Evolutionary conservation across 31 red algal species (phyloP).

Genomic region (Porphyra umbilicalis): DNA sequence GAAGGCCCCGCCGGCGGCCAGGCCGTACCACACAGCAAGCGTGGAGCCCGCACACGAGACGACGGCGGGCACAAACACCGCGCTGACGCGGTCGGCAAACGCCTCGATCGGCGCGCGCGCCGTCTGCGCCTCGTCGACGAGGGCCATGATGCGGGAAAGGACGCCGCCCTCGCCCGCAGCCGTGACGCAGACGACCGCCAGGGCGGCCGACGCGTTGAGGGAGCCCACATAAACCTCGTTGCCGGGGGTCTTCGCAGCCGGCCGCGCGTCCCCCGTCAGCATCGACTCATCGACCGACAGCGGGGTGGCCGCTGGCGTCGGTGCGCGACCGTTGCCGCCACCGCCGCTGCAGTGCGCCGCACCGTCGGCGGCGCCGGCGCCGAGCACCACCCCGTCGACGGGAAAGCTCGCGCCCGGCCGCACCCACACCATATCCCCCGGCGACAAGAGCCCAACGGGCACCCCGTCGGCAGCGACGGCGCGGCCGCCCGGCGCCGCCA

Average conservation of each 20-base stretch:
- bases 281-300: constrained; percentile 71
- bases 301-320: neutral
- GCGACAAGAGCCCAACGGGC: constrained; percentile 20
- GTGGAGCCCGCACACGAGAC: constrained; percentile 13
- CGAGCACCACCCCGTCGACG: constrained; percentile 57
- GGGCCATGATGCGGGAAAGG: constrained; percentile 41
- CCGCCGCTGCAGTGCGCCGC: constrained; percentile 2
- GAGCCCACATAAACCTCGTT: constrained; percentile 57
- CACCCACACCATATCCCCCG: constrained; percentile 56
- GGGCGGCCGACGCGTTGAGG: constrained; percentile 21
- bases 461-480: constrained; percentile 8
- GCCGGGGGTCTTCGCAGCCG: constrained; percentile 43
- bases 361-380: constrained; percentile 11
- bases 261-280: constrained; percentile 77
- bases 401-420: constrained; percentile 57
- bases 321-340: too few relatives aligned
- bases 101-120: constrained; percentile 23
- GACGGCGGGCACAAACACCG: constrained; percentile 49
- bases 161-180: constrained; percentile 18
- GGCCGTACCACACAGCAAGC: constrained; percentile 20
- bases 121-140: constrained; percentile 44
- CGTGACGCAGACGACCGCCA: constrained; percentile 15
- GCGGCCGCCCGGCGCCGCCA: constrained; percentile 4
- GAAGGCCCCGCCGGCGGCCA: constrained; percentile 1
- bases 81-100: constrained; percentile 44